These are phyloP conservation scores for Malus domestica DNA, from an alignment of 306 rosid genomes.

Conservation along the genomic window ASM211411v1 NC_041804.1:16084001-16084500, in stretches of 20 bases:
- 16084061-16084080: constrained; percentile 64
- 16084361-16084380: neutral
- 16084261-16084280: neutral
- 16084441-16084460: constrained; percentile 63
- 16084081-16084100: constrained; percentile 26
- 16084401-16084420: constrained; percentile 72
- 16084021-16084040: constrained; percentile 74
- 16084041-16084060: constrained; percentile 85
- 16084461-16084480: constrained; percentile 52
- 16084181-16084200: constrained; percentile 87
- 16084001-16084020: constrained; percentile 66
- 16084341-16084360: neutral
- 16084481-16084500: constrained; percentile 51
- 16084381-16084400: constrained; percentile 49
- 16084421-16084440: constrained; percentile 55
- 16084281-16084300: neutral
- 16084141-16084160: constrained; percentile 74
- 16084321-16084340: neutral
- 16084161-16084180: constrained; percentile 72
- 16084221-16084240: constrained; percentile 3
- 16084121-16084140: constrained; percentile 78
- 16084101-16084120: constrained; percentile 63
- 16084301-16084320: neutral
- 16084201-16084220: constrained; percentile 73
- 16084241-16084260: neutral